Evolutionary conservation across 2,329 filamentous ascomycete genomes (phyloP), one percentile per base, ranked within the genome.

Genomic region (Diplocarpon mali): DNA sequence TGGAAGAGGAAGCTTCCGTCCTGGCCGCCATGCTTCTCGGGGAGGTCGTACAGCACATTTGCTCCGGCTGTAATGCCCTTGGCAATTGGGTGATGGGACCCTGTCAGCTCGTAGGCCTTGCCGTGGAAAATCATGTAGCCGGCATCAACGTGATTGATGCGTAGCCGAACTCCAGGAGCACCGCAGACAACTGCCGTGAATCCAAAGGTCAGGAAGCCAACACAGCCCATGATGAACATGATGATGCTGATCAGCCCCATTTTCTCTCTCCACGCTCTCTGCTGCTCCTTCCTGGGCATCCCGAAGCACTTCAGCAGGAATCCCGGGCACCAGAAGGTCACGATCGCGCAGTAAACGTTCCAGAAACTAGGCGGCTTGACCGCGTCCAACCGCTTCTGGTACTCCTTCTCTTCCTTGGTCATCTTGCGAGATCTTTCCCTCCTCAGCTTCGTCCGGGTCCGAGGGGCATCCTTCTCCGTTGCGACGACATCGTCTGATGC

Each of bases 61-160:
- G 84, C 71, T 27, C 73, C 75, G 2, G 62, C 55, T 14, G 84
- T 76, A 53, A 98, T 86, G 30, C 89, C 89, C 51, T 78, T 70
- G 1, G 88, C 92, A 2, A 77, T 73, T 6, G 88, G 86, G 63
- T 98, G 92, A 20, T 74, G 71, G 0, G 88, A 95, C 29, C 65
- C 64, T 4, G 80, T 76, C 45, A 98, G 69, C 60, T 95, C 83
- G 60, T 95, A 95, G 2, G 92, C 92, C 48, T 79, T 74, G 44
- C 92, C 92, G 57, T 98, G 90, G 62, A 95, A 92, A 54, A 98
- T 96, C 85, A 98, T 89, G 68, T 86, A 95, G 11, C 86, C 87
- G 6, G 60, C 63, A 42, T 75, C 75, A 45, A 98, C 86, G 49
- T 93, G 71, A 64, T 96, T 96, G 61, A 86, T 75, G 51, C 80